These are phyloP conservation scores for Dendrostoma leiphaemia DNA, from an alignment of 2,329 filamentous ascomycete genomes.

Conservation along the genomic window DNA sequence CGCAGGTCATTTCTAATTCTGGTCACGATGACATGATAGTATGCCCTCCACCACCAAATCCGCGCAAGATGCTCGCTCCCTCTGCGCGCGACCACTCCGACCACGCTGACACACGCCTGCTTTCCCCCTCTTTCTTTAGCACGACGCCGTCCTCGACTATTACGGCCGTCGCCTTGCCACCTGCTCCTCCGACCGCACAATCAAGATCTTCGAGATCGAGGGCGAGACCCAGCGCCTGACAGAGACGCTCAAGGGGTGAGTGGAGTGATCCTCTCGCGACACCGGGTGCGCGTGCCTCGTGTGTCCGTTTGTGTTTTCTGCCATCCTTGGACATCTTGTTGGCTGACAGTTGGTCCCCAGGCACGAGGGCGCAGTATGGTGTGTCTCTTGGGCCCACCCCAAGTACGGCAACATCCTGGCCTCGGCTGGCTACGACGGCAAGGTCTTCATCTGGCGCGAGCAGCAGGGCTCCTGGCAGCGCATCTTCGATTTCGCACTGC, in stretches of 20 bases:
- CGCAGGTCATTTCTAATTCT: conserved; percentile 79
- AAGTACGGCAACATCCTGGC: conserved; percentile 98
- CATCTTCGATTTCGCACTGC: conserved; percentile 88
- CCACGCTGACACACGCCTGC: conserved; percentile 17
- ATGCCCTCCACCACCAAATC: conserved; percentile 42
- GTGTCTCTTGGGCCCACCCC: conserved; percentile 95
- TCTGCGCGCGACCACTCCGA: conserved; percentile 1
- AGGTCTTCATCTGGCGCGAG: conserved; percentile 98
- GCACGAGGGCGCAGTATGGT: conserved; percentile 97
- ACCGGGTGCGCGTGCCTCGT: no score
- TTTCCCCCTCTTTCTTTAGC: conserved; percentile 60
- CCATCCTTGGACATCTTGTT: no score
- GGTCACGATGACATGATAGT: conserved; percentile 99
- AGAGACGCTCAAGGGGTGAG: conserved; percentile 91
- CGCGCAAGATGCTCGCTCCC: no score
- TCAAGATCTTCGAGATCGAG: conserved; percentile 99
- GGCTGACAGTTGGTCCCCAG: conserved; percentile 43
- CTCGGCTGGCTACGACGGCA: conserved; percentile 93
- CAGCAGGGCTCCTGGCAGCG: conserved; percentile 73
- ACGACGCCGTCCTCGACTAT: conserved; percentile 98
- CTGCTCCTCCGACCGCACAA: conserved; percentile 96
- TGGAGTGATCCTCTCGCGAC: no score
- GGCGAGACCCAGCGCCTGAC: conserved; percentile 85
- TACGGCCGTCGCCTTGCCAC: conserved; percentile 95
- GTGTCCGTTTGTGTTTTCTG: no score